Conservation (phyloP, 139 green algal species). For the Ettlia oleoabundans region DNA sequence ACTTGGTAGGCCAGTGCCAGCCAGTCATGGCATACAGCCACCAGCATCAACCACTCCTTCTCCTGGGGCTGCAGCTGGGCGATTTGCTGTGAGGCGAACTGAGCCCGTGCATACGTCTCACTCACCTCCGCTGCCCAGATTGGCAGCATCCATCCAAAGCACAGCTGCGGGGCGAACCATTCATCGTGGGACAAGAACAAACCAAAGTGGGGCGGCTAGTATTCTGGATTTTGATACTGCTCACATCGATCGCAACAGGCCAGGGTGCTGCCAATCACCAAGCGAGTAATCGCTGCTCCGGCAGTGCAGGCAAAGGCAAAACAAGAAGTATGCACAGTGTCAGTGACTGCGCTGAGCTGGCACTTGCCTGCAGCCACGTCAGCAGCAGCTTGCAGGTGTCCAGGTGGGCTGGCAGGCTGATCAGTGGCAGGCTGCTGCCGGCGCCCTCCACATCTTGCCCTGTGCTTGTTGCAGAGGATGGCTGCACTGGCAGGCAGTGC, state of each 20-base stretch:
- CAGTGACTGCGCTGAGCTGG: too few relatives aligned
- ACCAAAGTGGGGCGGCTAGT: not conserved
- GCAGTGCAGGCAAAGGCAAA: not conserved
- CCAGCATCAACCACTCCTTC: not conserved
- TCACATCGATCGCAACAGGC: too few relatives aligned
- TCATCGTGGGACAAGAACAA: not conserved
- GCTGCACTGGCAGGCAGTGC: slow-evolving; percentile 2
- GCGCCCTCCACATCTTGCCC: not conserved
- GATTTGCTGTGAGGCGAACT: not conserved
- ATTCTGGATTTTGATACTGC: not conserved
- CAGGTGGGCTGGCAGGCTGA: not conserved
- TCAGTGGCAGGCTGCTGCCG: not conserved
- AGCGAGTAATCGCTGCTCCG: not conserved
- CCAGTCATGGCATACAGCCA: not conserved
- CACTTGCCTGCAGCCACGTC: slow-evolving; percentile 11
- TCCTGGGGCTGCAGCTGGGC: not conserved
- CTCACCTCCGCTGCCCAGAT: slow-evolving; percentile 1
- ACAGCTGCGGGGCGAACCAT: not conserved
- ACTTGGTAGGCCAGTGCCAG: not conserved
- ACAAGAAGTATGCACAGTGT: not conserved
- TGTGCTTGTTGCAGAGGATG: not conserved
- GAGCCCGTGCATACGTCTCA: not conserved
- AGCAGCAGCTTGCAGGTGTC: slow-evolving; percentile 24
- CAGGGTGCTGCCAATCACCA: not conserved
- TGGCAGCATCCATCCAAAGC: slow-evolving; percentile 13